Base-by-base conservation (phyloP, 1,284 basidiomycete species). In the Trichosporon sp. region DNA sequence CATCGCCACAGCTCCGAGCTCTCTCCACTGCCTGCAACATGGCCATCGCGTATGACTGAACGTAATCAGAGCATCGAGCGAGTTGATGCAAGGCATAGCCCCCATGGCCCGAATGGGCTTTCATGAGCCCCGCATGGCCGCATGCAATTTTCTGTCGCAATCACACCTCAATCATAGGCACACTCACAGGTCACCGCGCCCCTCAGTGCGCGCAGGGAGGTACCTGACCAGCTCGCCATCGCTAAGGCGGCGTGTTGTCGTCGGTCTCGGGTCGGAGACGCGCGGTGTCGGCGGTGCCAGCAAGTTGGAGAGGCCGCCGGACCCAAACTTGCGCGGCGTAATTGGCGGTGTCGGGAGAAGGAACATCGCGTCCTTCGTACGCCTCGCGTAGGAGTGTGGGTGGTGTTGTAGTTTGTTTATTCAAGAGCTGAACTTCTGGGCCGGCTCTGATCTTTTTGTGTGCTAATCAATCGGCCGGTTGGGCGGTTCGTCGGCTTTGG, bases 101-200 rank as follows among this genome's bases (percentile, higher is more conserved):
- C 26, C 26, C 26, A 26, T 26, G 26, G 26, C 26, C 26, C 26
- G 26, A 26, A 26, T 26, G 26, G 26, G 26, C 26, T 26, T 26
- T 26, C 26, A 26, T 26, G 26, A 26, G 26, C 26, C 26, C 26
- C 26, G 26, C 26, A 63, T 8, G 32, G 4, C 16, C 31, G 19
- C 16, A 37, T 16, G 32, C 59, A 63, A 63, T 63, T 37, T 63
- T 63, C 59, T 63, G 14, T n/a, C 59, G 59, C 59, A n/a, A 4
- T 14, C 4, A 0, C 31, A 16, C 7, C 19, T 12, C 10, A 10
- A 3, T 4, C 51, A 54, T 12, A 5, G 10, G 51, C 51, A 21
- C 16, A 63, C 59, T 63, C 59, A 63, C 59, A 63, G 59, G 21
- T 63, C 59, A 14, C 59, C 59, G 16, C 59, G 59, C 31, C 59